These are phyloP conservation scores for Nicotiana noctiflora DNA, from an alignment of 257 asterid genomes.

Conservation along the genomic window DNA sequence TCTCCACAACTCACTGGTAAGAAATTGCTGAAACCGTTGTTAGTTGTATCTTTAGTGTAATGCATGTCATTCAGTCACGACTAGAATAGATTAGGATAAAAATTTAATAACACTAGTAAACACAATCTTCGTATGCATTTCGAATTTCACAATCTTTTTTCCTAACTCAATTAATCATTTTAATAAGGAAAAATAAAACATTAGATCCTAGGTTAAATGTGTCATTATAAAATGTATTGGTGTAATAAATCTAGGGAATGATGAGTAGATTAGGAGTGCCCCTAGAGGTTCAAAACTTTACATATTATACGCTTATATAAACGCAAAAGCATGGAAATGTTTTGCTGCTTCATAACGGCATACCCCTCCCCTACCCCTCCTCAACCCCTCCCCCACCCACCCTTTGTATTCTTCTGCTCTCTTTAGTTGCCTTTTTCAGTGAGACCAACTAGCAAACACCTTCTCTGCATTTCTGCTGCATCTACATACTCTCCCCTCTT, in stretches of 20 bases:
- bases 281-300: constrained; percentile 7
- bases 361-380: constrained; percentile 1
- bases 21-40: no score
- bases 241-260: constrained; percentile 4
- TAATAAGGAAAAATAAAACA: not conserved
- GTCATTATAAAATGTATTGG: constrained; percentile 9
- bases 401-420: not conserved
- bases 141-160: not conserved
- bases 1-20: no score
- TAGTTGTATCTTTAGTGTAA: not conserved
- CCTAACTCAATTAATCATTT: not conserved
- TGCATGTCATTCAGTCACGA: not conserved
- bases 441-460: not conserved
- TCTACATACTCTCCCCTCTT: not conserved
- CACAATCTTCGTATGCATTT: not conserved
- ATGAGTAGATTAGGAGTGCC: constrained; percentile 4
- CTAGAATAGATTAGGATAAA: not conserved
- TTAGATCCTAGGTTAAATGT: not conserved
- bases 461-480: constrained; percentile 7
- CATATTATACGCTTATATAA: constrained; percentile 4
- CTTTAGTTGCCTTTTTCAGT: constrained; percentile 5
- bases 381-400: not conserved
- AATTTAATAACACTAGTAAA: not conserved
- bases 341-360: constrained; percentile 25
- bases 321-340: constrained; percentile 13